Conservation (phyloP, 768 basidiomycete genomes). For the Lentinula sp. region DNA sequence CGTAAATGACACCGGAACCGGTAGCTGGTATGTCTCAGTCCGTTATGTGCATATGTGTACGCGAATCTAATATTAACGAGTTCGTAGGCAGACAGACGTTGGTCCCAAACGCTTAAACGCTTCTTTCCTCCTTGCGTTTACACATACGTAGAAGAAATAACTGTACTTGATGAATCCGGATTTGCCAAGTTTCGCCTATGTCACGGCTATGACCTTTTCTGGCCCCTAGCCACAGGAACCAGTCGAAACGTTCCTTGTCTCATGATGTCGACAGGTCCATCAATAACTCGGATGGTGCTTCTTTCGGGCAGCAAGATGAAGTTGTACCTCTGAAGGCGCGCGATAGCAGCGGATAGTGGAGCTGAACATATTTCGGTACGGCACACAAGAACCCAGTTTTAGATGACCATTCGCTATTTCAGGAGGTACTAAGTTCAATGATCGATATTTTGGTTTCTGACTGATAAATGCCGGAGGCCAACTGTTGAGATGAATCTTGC, state of each 20-base stretch:
- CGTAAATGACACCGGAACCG: neutral
- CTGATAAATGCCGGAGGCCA: neutral
- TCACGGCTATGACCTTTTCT: neutral
- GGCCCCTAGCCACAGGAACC: neutral
- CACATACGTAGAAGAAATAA: neutral
- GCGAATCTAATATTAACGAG: neutral
- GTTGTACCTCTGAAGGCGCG: neutral
- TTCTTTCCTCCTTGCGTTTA: neutral
- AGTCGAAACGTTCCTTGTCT: neutral
- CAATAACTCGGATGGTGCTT: neutral
- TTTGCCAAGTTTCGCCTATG: neutral
- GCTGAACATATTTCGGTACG: neutral
- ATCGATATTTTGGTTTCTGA: neutral
- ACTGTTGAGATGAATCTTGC: neutral
- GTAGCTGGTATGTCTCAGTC: neutral
- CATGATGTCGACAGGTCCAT: neutral
- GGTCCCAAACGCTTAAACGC: neutral
- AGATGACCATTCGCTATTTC: neutral
- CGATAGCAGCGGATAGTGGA: neutral
- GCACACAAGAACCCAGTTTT: neutral
- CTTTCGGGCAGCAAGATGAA: neutral
- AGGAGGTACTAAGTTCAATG: neutral
- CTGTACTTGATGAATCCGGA: neutral
- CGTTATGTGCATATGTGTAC: neutral
- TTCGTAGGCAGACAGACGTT: neutral